A percentile compares a stretch with the other conserved stretches of the same genome.
Conservation (phyloP, 2,329 filamentous ascomycete species). For the Colletotrichum viniferum region DNA sequence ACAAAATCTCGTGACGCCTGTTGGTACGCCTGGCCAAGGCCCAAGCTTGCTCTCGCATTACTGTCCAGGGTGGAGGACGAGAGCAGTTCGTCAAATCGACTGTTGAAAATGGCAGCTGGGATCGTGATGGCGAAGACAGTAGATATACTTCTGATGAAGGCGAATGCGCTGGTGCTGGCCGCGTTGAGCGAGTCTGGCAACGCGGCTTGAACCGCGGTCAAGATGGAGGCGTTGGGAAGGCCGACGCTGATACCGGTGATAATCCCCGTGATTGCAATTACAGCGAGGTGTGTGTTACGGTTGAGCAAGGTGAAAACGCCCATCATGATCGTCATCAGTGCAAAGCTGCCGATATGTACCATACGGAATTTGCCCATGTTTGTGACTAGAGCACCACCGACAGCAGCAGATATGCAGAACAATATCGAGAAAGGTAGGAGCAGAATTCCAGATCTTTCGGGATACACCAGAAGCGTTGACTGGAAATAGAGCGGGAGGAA, state of each 20-base stretch:
- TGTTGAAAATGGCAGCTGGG: conserved; percentile 70
- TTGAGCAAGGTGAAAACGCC: conserved; percentile 39
- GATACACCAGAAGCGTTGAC: conserved; percentile 49
- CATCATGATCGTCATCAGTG: conserved; percentile 38
- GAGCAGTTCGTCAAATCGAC: conserved; percentile 35
- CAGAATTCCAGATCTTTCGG: conserved; percentile 29
- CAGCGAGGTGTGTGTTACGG: conserved; percentile 23
- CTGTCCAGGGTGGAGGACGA: conserved; percentile 37
- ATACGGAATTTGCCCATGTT: conserved; percentile 35
- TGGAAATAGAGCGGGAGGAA: conserved; percentile 54
- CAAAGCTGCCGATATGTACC: conserved; percentile 39
- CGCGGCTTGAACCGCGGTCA: conserved; percentile 57
- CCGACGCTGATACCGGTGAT: conserved; percentile 45
- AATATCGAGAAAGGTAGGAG: conserved; percentile 41
- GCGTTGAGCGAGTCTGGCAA: conserved; percentile 41
- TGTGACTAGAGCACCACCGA: conserved; percentile 32
- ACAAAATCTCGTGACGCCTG: neutral
- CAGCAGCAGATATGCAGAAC: conserved; percentile 28
- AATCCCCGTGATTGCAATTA: conserved; percentile 44
- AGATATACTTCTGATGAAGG: conserved; percentile 54
- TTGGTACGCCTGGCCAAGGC: neutral
- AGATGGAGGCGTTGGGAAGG: conserved; percentile 46
- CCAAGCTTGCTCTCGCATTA: neutral
- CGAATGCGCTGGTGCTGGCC: conserved; percentile 42
- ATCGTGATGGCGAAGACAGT: conserved; percentile 71